Evolutionary conservation across 2,329 filamentous ascomycete genomes (phyloP).

Genomic region (Diplodia sapinea): DNA sequence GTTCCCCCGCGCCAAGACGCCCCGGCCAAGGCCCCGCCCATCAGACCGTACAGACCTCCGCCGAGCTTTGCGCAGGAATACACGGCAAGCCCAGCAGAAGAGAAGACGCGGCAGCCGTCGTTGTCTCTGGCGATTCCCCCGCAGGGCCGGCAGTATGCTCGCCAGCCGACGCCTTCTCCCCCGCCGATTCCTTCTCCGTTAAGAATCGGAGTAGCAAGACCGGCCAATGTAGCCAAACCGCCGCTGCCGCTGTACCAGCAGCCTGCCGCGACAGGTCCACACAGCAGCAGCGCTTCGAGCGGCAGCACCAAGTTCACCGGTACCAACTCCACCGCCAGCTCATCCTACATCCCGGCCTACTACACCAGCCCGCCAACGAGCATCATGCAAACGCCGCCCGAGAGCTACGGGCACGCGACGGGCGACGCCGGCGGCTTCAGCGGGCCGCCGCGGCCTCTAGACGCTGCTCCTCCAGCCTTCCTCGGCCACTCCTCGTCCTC

Average conservation of each 20-base stretch:
- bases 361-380: conserved; percentile 26
- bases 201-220: conserved; percentile 6
- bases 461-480: not conserved
- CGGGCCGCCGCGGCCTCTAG: conserved; percentile 4
- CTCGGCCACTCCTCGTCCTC: not conserved
- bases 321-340: conserved; percentile 25
- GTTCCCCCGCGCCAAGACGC: conserved; percentile 13
- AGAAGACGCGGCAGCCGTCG: not conserved
- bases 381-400: conserved; percentile 27
- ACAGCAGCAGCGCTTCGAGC: conserved; percentile 24
- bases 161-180: conserved; percentile 30
- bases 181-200: conserved; percentile 35
- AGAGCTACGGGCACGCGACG: conserved; percentile 14
- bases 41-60: conserved; percentile 11
- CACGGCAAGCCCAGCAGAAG: conserved; percentile 2
- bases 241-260: conserved; percentile 13
- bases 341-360: conserved; percentile 23
- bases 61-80: conserved; percentile 17
- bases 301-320: conserved; percentile 25
- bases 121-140: conserved; percentile 21
- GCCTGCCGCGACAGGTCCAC: conserved; percentile 9
- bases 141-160: not conserved
- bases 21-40: not conserved
- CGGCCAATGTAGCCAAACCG: conserved; percentile 8
- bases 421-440: not conserved